phyloP scores from a whole-genome alignment of 1,284 basidiomycete species.

The Sporisorium graminicola region DNA sequence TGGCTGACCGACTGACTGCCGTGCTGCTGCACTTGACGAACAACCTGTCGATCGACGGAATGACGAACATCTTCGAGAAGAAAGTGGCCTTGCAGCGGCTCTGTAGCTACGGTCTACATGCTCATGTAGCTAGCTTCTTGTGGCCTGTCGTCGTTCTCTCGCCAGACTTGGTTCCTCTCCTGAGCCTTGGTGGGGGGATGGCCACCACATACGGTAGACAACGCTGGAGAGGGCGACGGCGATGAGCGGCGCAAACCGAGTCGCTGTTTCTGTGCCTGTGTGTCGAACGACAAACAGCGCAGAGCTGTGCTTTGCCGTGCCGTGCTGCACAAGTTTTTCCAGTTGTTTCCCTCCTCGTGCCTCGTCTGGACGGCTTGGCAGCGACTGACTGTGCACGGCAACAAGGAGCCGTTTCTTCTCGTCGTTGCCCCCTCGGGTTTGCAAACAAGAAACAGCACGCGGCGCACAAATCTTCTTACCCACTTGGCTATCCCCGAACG shows the following conservation, averaged over 20 bases:
- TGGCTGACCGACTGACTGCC: too few relatives aligned
- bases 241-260: constrained; percentile 13
- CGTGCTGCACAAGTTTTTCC: neutral
- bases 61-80: constrained; percentile 6
- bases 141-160: constrained; percentile 5
- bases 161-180: too few relatives aligned
- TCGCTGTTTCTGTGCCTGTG: neutral
- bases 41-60: constrained; percentile 11
- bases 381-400: too few relatives aligned
- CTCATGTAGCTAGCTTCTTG: constrained; percentile 17
- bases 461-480: neutral
- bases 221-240: constrained; percentile 3
- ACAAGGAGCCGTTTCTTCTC: neutral
- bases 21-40: constrained; percentile 5
- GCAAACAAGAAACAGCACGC: constrained; percentile 6
- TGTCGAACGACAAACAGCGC: constrained; percentile 28
- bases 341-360: neutral
- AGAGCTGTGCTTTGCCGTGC: neutral
- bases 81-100: neutral
- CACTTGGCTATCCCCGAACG: constrained; percentile 7
- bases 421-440: constrained; percentile 1
- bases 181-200: too few relatives aligned
- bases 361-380: too few relatives aligned
- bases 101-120: too few relatives aligned
- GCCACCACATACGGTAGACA: too few relatives aligned